Evolutionary conservation across 768 basidiomycete species (phyloP), one percentile per base, ranked within the genome.

Genomic region (Boletus reticulatus): DNA sequence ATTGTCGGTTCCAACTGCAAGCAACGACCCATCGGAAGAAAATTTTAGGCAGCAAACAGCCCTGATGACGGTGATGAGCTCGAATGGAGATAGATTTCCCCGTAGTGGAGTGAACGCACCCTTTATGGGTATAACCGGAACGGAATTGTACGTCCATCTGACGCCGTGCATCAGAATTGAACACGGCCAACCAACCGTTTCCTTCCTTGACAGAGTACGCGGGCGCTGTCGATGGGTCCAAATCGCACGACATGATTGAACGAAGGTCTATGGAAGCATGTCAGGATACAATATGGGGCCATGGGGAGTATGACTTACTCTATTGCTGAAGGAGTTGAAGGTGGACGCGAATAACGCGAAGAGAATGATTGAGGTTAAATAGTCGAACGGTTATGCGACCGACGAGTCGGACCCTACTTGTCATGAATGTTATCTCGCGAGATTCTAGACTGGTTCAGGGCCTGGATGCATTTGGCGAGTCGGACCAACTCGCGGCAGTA

Each of bases 71-170:
- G 46, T 22, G 39, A 52, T 58, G 55, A 64, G 57, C 43, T 41
- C 14, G 11, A 56, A 60, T 41, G 53, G 38, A 52, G 49, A 58
- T 32, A 5, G 5, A 45, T 55, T 42, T 43, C n/a, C 52, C 37
- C 24, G 31, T n/a, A 22, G 53, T 44, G 71, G 69, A 58, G 32
- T 8, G 37, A 13, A 73, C 81, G 38, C 65, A 93, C 92, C 88
- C 90, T 64, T 90, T 88, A 66, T 95, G 94, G 70, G 83, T 80
- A 43, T 94, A 75, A 34, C 84, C 88, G 67, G 92, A 89, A 43
- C 87, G 80, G 50, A 80, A 65, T n/a, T 71, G 70, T 32, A 83
- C 78, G 57, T 84, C 81, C 62, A 83, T 73, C 63, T 76, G 73
- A 62, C 80, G 77, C 12, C 58, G 68, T 17, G 74, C 75, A 49